Evolutionary conservation across 108 stramenopile genomes (phyloP).

Genomic region (Skeletonema menzelii): DNA sequence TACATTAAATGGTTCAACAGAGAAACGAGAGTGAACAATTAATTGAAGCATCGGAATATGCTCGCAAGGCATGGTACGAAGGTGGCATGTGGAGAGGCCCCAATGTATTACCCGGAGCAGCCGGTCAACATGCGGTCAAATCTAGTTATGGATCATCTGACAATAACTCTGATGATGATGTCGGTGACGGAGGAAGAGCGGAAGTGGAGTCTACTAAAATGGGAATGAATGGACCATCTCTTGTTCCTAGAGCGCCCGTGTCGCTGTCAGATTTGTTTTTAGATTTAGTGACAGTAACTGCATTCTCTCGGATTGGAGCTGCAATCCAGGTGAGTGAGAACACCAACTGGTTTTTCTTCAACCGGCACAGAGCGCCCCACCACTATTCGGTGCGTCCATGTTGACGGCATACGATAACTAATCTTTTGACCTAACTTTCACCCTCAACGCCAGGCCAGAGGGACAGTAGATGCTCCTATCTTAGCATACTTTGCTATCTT

Average conservation of each 20-base stretch:
- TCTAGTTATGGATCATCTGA: conserved; percentile 6
- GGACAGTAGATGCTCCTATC: conserved; percentile 46
- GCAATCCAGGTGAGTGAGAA: too few relatives aligned
- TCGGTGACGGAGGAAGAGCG: background rate
- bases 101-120: conserved; percentile 53
- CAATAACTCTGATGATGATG: conserved; percentile 3
- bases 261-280: conserved; percentile 75
- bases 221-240: conserved; percentile 7
- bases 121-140: conserved; percentile 10
- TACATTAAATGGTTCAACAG: background rate
- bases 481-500: conserved; percentile 83
- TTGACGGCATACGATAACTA: too few relatives aligned
- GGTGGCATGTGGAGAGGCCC: conserved; percentile 84
- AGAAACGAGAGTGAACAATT: conserved; percentile 42
- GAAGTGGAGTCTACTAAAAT: background rate
- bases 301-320: conserved; percentile 75
- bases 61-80: conserved; percentile 74
- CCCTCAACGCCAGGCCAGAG: too few relatives aligned
- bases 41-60: conserved; percentile 51
- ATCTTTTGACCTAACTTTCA: too few relatives aligned
- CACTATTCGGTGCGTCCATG: too few relatives aligned
- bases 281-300: conserved; percentile 77
- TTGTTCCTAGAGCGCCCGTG: conserved; percentile 52
- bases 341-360: too few relatives aligned
- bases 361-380: too few relatives aligned